phyloP scores from a whole-genome alignment of 441 rosid species.

The Adansonia rubrostipa region DNA sequence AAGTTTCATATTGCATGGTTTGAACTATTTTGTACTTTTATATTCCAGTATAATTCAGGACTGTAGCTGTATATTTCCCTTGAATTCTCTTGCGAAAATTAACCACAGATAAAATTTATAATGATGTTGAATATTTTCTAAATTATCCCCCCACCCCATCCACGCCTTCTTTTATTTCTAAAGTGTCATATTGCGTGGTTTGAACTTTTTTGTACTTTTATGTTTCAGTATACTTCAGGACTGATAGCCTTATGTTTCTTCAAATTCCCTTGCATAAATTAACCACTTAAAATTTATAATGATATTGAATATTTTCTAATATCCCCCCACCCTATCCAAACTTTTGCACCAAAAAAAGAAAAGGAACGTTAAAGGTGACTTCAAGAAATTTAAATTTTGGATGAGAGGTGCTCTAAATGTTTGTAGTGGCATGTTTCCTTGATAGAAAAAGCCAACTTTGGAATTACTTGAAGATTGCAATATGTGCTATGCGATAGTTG shows the following conservation, averaged over 20 bases:
- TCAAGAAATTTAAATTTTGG: slow-evolving; percentile 11
- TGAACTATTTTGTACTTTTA: background rate
- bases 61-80: background rate
- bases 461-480: slow-evolving; percentile 16
- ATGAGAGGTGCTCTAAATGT: slow-evolving; percentile 1
- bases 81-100: background rate
- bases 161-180: no score
- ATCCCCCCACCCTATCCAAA: background rate
- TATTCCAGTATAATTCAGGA: background rate
- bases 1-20: slow-evolving; percentile 11
- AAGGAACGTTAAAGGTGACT: background rate
- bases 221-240: background rate
- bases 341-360: background rate
- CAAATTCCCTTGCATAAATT: background rate
- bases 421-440: background rate
- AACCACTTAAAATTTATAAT: slow-evolving; percentile 8
- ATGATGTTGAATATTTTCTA: no score
- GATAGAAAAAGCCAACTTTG: slow-evolving; percentile 13
- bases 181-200: background rate
- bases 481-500: background rate
- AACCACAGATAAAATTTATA: background rate
- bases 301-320: slow-evolving; percentile 11
- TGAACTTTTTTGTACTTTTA: slow-evolving; percentile 10
- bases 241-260: slow-evolving; percentile 10
- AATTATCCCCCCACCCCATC: no score